These are phyloP conservation scores for Russula compacta DNA, from an alignment of 768 basidiomycete species.

Conservation along the genomic window DNA sequence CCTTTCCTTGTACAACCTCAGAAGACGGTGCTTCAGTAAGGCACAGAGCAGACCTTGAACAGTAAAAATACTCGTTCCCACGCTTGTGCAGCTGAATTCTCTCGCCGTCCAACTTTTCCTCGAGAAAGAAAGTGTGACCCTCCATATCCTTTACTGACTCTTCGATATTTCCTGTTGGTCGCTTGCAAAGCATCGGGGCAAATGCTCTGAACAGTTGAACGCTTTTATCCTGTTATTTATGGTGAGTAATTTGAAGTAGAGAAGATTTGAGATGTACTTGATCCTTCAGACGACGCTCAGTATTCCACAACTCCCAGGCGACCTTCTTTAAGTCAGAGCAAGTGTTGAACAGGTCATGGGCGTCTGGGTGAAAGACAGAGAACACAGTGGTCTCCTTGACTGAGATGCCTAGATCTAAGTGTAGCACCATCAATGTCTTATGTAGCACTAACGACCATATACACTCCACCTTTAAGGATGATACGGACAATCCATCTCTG, in stretches of 20 bases:
- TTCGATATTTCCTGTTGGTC: slow-evolving; percentile 71
- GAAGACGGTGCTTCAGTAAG: background rate
- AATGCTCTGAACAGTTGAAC: slow-evolving; percentile 81
- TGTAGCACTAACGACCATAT: background rate
- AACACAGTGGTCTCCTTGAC: slow-evolving; percentile 94
- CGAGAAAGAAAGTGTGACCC: slow-evolving; percentile 72
- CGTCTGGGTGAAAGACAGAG: slow-evolving; percentile 87
- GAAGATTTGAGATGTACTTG: slow-evolving; percentile 34
- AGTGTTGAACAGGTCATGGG: slow-evolving; percentile 89
- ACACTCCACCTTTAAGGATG: slow-evolving; percentile 72
- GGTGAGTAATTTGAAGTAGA: background rate
- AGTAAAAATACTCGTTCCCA: slow-evolving; percentile 87
- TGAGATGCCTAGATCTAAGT: slow-evolving; percentile 78
- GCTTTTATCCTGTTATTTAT: slow-evolving; percentile 55
- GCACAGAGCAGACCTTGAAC: slow-evolving; percentile 55
- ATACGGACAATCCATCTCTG: slow-evolving; percentile 96
- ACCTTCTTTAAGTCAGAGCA: slow-evolving; percentile 95
- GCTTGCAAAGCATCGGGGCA: slow-evolving; percentile 91
- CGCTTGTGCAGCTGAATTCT: slow-evolving; percentile 92
- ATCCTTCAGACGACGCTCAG: slow-evolving; percentile 51
- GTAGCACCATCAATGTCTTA: background rate
- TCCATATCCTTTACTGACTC: slow-evolving; percentile 82
- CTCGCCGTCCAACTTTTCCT: slow-evolving; percentile 97
- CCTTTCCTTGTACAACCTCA: slow-evolving; percentile 51
- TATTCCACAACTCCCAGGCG: slow-evolving; percentile 80